Percentiles rank a stretch among this genome's conserved stretches.
Conservation (phyloP, 2,329 filamentous ascomycete species). For the Penicillium sp. region DNA sequence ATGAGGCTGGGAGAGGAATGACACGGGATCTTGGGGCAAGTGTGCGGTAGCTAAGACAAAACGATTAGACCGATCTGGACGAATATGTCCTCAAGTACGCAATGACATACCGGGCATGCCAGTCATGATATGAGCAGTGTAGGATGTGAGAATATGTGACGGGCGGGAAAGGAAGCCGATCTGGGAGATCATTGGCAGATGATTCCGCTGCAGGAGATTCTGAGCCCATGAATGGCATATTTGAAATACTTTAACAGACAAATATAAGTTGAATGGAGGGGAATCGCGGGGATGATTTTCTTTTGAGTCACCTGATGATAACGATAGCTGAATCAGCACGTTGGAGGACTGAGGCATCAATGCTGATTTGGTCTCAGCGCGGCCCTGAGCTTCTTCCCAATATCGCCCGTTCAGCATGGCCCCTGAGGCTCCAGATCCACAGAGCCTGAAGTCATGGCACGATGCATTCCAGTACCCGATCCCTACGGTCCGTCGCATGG, state of each 20-base stretch:
- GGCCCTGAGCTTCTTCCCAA: constrained; percentile 5
- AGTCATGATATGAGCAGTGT: constrained; percentile 88
- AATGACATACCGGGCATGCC: constrained; percentile 66
- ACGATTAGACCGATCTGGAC: constrained; percentile 8
- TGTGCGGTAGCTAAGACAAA: constrained; percentile 59
- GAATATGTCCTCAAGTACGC: not conserved
- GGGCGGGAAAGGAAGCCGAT: constrained; percentile 66
- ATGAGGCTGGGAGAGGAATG: constrained; percentile 67
- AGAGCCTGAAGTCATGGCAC: constrained; percentile 57
- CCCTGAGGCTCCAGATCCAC: constrained; percentile 53
- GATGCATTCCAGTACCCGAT: constrained; percentile 64
- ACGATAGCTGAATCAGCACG: constrained; percentile 16
- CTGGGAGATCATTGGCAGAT: constrained; percentile 15
- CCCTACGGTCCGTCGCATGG: constrained; percentile 57
- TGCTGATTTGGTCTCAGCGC: constrained; percentile 10
- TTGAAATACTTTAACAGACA: not conserved
- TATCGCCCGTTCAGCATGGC: constrained; percentile 41
- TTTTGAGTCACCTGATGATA: constrained; percentile 22
- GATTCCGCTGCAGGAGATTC: constrained; percentile 14
- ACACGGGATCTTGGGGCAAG: constrained; percentile 81
- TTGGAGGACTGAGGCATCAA: constrained; percentile 8
- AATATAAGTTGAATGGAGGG: not conserved
- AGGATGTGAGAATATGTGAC: constrained; percentile 81
- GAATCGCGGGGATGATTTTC: constrained; percentile 21
- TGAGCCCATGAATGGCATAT: constrained; percentile 31